Percentiles rank a stretch among this genome's conserved stretches.
Conservation (phyloP, 2,329 filamentous ascomycete genomes). For the Fusarium sp. region DNA sequence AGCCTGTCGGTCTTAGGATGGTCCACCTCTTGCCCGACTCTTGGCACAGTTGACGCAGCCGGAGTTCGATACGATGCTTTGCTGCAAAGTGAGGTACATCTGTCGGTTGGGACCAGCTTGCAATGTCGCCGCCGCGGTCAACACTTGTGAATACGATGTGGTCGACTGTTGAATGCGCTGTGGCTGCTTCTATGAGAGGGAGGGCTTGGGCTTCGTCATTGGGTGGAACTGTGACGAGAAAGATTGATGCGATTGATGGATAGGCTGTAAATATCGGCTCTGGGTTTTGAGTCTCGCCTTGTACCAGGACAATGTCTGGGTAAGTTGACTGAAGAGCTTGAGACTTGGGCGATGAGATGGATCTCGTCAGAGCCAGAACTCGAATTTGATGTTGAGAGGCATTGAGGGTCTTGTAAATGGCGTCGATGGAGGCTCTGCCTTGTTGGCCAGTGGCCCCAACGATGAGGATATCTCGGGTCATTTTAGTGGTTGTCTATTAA, state of each 20-base stretch:
- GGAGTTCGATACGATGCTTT: slow-evolving; percentile 34
- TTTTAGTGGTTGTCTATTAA: background rate
- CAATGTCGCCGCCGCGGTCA: slow-evolving; percentile 23
- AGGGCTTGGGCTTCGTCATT: slow-evolving; percentile 41
- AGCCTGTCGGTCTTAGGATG: slow-evolving; percentile 42
- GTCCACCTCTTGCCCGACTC: slow-evolving; percentile 34
- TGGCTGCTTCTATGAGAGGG: slow-evolving; percentile 42
- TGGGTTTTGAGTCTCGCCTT: slow-evolving; percentile 14
- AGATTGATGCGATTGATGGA: slow-evolving; percentile 38
- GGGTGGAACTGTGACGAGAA: slow-evolving; percentile 44
- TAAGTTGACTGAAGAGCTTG: background rate
- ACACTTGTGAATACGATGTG: slow-evolving; percentile 37
- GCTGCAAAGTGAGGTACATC: slow-evolving; percentile 33
- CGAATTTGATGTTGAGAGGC: background rate
- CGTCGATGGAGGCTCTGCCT: slow-evolving; percentile 27
- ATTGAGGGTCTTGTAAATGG: slow-evolving; percentile 1
- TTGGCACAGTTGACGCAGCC: slow-evolving; percentile 5
- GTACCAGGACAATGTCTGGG: slow-evolving; percentile 17
- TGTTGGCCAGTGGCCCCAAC: slow-evolving; percentile 35
- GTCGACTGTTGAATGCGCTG: slow-evolving; percentile 16
- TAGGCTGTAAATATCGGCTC: slow-evolving; percentile 33
- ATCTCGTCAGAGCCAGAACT: slow-evolving; percentile 21
- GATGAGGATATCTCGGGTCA: slow-evolving; percentile 22
- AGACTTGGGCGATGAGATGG: background rate
- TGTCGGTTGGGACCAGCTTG: slow-evolving; percentile 28